These are phyloP conservation scores for Ustilago loliicola DNA, from an alignment of 1,284 basidiomycete species.

Conservation along the genomic window DNA sequence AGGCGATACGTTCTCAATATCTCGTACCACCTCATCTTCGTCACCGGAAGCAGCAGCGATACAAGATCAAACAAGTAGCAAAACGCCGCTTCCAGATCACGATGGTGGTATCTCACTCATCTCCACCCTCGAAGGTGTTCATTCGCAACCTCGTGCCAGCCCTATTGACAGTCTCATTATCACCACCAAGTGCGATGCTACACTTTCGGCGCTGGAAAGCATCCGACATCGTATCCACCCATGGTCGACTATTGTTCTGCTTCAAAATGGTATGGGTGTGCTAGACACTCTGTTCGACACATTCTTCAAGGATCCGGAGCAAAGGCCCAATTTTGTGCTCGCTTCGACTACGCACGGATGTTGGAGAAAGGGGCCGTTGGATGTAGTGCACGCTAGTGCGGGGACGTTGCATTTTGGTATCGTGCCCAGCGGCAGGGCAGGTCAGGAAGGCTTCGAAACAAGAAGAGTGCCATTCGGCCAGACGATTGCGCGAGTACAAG, in stretches of 20 bases:
- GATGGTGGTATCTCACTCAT: slow-evolving; percentile 50
- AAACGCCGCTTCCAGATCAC: slow-evolving; percentile 38
- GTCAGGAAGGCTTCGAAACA: slow-evolving; percentile 28
- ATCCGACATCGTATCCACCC: slow-evolving; percentile 79
- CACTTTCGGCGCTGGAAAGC: slow-evolving; percentile 75
- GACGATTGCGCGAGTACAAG: slow-evolving; percentile 20
- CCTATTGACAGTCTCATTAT: slow-evolving; percentile 77
- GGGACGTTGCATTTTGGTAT: slow-evolving; percentile 85
- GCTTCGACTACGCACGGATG: slow-evolving; percentile 85
- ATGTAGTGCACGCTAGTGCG: slow-evolving; percentile 80
- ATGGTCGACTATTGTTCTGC: slow-evolving; percentile 84
- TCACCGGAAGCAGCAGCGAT: slow-evolving; percentile 18
- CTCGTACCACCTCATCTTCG: slow-evolving; percentile 17
- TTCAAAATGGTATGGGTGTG: slow-evolving; percentile 92
- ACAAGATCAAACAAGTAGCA: slow-evolving; percentile 29
- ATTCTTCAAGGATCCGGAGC: slow-evolving; percentile 80
- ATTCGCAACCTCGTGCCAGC: slow-evolving; percentile 38
- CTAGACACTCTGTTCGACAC: slow-evolving; percentile 81
- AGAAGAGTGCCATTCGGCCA: slow-evolving; percentile 31
- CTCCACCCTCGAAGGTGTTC: slow-evolving; percentile 30
- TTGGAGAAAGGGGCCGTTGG: slow-evolving; percentile 73
- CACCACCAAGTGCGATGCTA: slow-evolving; percentile 82
- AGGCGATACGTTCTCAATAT: slow-evolving; percentile 38
- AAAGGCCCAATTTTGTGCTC: slow-evolving; percentile 87
- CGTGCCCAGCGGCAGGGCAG: slow-evolving; percentile 75